Percentiles rank a stretch among this genome's conserved stretches.
Evolutionary conservation across 108 stramenopile species (phyloP).

Genomic region (Nannochloropsis gaditana): DNA sequence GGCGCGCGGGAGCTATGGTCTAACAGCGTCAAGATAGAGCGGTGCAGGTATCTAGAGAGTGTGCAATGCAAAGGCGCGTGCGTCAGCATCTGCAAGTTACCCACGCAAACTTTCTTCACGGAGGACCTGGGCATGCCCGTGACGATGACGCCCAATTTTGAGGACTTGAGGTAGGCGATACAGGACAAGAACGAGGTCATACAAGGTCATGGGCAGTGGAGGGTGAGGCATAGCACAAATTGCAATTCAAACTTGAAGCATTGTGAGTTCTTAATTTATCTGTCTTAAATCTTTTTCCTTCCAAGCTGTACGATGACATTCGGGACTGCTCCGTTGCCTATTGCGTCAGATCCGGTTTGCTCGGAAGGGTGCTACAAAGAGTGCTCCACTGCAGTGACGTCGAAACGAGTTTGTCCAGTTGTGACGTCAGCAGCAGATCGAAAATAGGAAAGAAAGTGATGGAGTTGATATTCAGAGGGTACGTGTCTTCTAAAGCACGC

Average conservation of each 20-base stretch:
- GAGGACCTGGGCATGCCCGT: conserved; percentile 47
- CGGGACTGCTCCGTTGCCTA: not conserved
- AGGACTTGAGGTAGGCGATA: conserved; percentile 31
- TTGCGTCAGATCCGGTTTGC: not conserved
- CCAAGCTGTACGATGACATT: not conserved
- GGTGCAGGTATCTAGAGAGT: conserved; percentile 51
- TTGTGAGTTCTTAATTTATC: no score
- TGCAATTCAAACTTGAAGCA: no score
- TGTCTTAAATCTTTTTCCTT: not conserved
- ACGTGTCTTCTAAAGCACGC: no score
- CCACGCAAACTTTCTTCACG: conserved; percentile 47
- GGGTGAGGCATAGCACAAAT: no score
- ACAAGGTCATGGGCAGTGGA: no score
- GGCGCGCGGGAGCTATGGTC: conserved; percentile 26
- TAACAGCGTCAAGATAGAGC: conserved; percentile 43
- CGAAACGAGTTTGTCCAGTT: not conserved
- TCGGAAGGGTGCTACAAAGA: conserved; percentile 9
- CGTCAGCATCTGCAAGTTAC: conserved; percentile 54
- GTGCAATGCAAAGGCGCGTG: conserved; percentile 55
- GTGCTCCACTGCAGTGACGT: not conserved
- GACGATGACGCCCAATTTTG: conserved; percentile 33
- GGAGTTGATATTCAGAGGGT: no score
- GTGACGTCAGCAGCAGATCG: not conserved
- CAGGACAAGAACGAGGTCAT: not conserved
- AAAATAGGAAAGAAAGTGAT: no score